A percentile compares a stretch with the other conserved stretches of the same genome.
These are phyloP conservation scores for Nicotiana knightiana DNA, from an alignment of 257 asterid genomes.

Conservation along the genomic window DNA sequence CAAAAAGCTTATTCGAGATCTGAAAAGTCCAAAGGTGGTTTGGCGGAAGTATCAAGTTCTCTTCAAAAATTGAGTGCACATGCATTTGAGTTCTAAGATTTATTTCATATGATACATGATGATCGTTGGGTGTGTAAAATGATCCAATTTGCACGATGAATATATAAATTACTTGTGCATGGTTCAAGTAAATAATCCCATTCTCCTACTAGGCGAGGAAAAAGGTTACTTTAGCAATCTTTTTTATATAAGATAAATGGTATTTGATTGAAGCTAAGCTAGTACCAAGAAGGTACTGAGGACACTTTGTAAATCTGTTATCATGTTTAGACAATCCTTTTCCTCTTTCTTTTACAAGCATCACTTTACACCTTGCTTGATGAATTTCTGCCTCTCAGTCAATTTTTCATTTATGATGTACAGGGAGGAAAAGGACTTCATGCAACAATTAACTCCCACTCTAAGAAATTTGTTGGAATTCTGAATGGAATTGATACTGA, in stretches of 20 bases:
- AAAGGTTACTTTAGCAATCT: background rate
- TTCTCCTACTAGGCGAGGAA: background rate
- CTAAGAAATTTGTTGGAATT: conserved; percentile 83
- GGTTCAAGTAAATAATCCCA: background rate
- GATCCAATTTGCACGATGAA: background rate
- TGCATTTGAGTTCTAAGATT: background rate
- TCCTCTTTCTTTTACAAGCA: background rate
- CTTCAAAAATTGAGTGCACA: background rate
- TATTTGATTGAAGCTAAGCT: no score
- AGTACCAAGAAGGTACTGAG: background rate
- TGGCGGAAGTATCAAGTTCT: background rate
- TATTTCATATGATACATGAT: background rate
- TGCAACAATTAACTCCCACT: conserved; percentile 61
- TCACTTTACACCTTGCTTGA: background rate
- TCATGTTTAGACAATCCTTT: background rate
- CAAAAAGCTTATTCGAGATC: conserved; percentile 1
- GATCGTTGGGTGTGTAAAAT: background rate
- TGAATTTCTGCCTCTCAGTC: background rate
- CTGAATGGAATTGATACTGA: conserved; percentile 93
- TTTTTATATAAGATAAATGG: no score
- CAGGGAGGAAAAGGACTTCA: conserved; percentile 91
- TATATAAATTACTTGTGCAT: background rate
- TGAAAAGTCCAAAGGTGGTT: conserved; percentile 1
- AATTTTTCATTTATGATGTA: conserved; percentile 20
- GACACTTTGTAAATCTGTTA: background rate